Conservation (phyloP, 2,329 filamentous ascomycete genomes). For the Grosmannia penicillata region DNA sequence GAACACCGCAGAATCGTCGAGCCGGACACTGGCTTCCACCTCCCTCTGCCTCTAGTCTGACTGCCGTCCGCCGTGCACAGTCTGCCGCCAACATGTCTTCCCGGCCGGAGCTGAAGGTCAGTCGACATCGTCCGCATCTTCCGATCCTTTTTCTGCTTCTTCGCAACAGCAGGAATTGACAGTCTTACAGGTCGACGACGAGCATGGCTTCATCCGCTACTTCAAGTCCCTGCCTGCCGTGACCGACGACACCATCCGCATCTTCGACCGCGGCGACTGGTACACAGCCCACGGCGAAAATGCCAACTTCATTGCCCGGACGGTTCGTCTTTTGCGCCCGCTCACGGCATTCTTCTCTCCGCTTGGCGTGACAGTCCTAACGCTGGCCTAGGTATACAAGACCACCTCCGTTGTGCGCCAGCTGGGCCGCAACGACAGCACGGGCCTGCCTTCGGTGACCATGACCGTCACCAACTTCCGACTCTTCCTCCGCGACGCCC, state of each 20-base stretch:
- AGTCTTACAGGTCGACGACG: constrained; percentile 68
- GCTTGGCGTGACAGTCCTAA: too few species aligned
- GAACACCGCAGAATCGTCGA: too few species aligned
- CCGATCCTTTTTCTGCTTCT: background rate
- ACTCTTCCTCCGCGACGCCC: constrained; percentile 85
- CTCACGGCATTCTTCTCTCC: background rate
- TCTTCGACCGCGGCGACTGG: constrained; percentile 90
- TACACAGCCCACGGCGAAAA: constrained; percentile 87
- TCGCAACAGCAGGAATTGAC: background rate
- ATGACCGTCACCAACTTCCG: constrained; percentile 92
- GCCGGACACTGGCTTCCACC: background rate
- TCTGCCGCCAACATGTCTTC: constrained; percentile 43
- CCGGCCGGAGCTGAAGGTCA: constrained; percentile 56
- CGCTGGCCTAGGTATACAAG: constrained; percentile 61
- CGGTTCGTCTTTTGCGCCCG: constrained; percentile 28
- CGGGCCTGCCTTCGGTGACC: constrained; percentile 82
- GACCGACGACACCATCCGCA: constrained; percentile 62
- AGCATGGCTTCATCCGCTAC: constrained; percentile 91
- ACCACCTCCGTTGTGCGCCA: constrained; percentile 91
- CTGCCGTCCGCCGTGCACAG: background rate
- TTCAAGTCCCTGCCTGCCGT: constrained; percentile 72
- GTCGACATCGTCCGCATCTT: constrained; percentile 4
- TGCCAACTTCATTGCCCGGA: constrained; percentile 69
- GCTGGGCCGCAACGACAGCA: constrained; percentile 68
- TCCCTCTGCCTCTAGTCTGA: background rate